phyloP scores from a whole-genome alignment of 805 yeast species.

The Suhomyces sp. region DNA sequence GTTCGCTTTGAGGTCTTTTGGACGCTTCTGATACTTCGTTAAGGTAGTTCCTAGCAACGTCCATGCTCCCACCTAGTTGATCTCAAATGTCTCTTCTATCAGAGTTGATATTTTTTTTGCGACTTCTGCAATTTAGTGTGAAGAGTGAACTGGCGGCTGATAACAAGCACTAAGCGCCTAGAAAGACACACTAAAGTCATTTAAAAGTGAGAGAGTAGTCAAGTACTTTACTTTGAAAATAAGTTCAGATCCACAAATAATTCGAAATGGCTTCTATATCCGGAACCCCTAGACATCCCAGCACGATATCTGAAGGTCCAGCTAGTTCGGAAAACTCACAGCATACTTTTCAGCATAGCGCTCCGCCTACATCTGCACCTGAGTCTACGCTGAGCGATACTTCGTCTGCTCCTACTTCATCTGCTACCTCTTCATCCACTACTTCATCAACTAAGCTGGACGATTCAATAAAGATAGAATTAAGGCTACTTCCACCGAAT shows the following conservation, averaged over 20 bases:
- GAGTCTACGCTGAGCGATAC: background rate
- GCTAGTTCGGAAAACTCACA: background rate
- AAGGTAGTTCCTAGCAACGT: conserved; percentile 17
- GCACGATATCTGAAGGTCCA: background rate
- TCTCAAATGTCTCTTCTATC: background rate
- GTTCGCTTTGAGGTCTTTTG: conserved; percentile 17
- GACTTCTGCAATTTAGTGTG: background rate
- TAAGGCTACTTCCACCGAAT: conserved; percentile 25
- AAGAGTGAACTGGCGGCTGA: background rate
- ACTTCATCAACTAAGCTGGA: background rate
- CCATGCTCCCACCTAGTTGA: conserved; percentile 12
- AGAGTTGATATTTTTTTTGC: background rate
- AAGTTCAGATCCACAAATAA: no score
- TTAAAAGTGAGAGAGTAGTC: background rate
- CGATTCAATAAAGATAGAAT: conserved; percentile 7
- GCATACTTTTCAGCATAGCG: background rate
- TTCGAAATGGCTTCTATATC: background rate
- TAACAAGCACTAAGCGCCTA: background rate
- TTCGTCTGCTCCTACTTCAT: background rate
- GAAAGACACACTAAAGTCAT: background rate
- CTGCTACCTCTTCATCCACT: background rate
- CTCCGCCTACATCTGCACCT: background rate
- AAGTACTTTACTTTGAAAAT: no score
- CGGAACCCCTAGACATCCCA: background rate
- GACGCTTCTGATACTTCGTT: conserved; percentile 32